Percentiles rank a stretch among this genome's conserved stretches.
These are phyloP conservation scores for Limtongia smithiae DNA, from an alignment of 805 yeast species.

Conservation along the genomic window DNA sequence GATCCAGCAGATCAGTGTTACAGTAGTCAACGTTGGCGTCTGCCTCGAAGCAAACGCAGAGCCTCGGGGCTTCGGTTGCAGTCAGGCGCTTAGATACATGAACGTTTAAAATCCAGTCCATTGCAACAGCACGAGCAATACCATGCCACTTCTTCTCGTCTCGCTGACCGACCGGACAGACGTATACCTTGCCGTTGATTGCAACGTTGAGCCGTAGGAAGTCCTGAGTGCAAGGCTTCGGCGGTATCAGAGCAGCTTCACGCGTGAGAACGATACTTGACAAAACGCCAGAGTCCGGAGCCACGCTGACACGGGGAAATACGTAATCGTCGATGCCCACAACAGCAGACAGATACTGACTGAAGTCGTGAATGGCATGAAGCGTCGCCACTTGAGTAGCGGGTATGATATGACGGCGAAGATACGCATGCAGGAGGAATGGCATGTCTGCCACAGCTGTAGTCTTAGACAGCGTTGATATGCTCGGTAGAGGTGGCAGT, in stretches of 20 bases:
- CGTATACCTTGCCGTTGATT: conserved; percentile 8
- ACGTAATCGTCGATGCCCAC: conserved; percentile 15
- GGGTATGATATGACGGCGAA: conserved; percentile 9
- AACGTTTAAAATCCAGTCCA: conserved; percentile 14
- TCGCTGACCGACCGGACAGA: conserved; percentile 13
- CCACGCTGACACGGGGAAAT: conserved; percentile 22
- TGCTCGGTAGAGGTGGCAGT: conserved; percentile 19
- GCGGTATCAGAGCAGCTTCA: conserved; percentile 13
- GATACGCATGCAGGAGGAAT: conserved; percentile 15
- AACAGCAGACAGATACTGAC: not conserved
- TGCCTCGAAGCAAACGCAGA: not conserved
- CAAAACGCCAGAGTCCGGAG: conserved; percentile 2
- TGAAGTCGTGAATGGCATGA: conserved; percentile 1
- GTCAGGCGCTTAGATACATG: not conserved
- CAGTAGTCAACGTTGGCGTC: not conserved
- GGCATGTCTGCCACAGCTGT: conserved; percentile 15
- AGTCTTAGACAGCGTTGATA: conserved; percentile 15
- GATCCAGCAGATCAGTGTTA: no score
- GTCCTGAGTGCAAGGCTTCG: conserved; percentile 10
- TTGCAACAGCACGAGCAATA: conserved; percentile 23
- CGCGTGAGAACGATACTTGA: conserved; percentile 8
- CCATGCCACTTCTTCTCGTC: conserved; percentile 28
- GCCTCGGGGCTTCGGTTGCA: not conserved
- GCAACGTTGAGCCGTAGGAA: conserved; percentile 12
- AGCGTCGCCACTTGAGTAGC: not conserved